phyloP scores from a whole-genome alignment of 495 filamentous ascomycete genomes.

The Lophium mytilinum region DNA sequence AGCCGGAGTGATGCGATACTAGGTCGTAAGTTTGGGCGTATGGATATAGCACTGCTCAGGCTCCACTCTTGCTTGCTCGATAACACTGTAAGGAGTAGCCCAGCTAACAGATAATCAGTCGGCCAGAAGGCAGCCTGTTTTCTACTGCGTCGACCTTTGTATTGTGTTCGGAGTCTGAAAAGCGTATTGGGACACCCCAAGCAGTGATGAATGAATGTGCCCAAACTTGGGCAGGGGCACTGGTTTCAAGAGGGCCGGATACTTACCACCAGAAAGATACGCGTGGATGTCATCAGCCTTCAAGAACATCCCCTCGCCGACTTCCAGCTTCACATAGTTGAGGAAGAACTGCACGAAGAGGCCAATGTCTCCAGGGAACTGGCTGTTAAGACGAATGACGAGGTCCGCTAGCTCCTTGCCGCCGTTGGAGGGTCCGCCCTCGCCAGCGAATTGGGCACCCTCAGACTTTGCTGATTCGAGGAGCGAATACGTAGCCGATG shows the following conservation, averaged over 20 bases:
- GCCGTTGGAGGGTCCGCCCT: slow-evolving; percentile 49
- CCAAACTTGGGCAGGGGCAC: too few relatives aligned
- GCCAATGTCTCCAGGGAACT: slow-evolving; percentile 72
- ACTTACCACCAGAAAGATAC: slow-evolving; percentile 63
- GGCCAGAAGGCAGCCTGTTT: too few relatives aligned
- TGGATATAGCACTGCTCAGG: too few relatives aligned
- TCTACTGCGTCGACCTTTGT: not conserved
- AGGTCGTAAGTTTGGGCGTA: too few relatives aligned
- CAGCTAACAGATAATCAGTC: too few relatives aligned
- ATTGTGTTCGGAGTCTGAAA: slow-evolving; percentile 21
- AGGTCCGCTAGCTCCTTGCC: slow-evolving; percentile 68
- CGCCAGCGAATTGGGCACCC: slow-evolving; percentile 53
- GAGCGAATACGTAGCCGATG: slow-evolving; percentile 55
- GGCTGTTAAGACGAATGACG: slow-evolving; percentile 61
- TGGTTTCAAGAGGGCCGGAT: too few relatives aligned
- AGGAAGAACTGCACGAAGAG: slow-evolving; percentile 74
- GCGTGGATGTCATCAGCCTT: slow-evolving; percentile 96
- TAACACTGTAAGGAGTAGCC: too few relatives aligned
- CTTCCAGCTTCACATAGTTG: slow-evolving; percentile 69
- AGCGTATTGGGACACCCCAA: too few relatives aligned
- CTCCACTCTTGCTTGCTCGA: too few relatives aligned
- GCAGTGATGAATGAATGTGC: too few relatives aligned
- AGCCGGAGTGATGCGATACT: too few relatives aligned
- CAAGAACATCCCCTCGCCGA: slow-evolving; percentile 93
- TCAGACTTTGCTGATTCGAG: slow-evolving; percentile 60